Conservation (phyloP, 176 grass and related monocot genomes). For the Avena atlantica region DNA sequence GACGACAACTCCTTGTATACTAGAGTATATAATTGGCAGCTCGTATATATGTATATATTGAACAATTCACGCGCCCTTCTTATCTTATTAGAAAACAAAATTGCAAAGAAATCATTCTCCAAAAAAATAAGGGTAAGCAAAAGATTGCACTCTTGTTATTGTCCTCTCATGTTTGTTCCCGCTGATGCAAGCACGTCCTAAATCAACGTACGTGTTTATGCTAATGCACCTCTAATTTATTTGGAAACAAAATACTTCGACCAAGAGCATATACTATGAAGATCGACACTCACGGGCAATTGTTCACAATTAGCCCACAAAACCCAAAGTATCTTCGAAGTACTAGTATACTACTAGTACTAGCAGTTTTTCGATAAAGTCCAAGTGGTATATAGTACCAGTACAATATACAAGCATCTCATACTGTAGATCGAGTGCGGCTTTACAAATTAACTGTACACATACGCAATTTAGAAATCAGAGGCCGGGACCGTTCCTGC, state of each 20-base stretch:
- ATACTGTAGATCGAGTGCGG: background rate
- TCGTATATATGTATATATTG: slow-evolving; percentile 8
- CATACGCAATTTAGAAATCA: slow-evolving; percentile 1
- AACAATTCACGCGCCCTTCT: background rate
- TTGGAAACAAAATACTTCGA: background rate
- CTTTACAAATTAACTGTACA: background rate
- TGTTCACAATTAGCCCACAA: background rate
- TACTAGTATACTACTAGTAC: too few species aligned
- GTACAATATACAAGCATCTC: too few species aligned
- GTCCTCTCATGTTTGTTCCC: background rate
- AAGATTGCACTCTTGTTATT: too few species aligned
- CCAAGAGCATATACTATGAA: background rate
- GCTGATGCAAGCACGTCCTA: slow-evolving; percentile 19
- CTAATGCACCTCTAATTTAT: background rate
- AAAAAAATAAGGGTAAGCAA: too few species aligned
- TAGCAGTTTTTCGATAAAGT: too few species aligned
- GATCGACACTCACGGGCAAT: background rate
- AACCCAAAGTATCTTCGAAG: slow-evolving; percentile 1
- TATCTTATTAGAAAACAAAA: background rate
- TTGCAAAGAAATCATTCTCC: background rate
- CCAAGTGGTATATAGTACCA: background rate
- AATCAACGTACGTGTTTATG: too few species aligned
- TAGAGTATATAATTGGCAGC: slow-evolving; percentile 8
- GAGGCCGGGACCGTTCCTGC: background rate
- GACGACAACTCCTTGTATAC: background rate